Evolutionary conservation across 179 eudicot species (phyloP).

Genomic region (Spinacia oleracea): DNA sequence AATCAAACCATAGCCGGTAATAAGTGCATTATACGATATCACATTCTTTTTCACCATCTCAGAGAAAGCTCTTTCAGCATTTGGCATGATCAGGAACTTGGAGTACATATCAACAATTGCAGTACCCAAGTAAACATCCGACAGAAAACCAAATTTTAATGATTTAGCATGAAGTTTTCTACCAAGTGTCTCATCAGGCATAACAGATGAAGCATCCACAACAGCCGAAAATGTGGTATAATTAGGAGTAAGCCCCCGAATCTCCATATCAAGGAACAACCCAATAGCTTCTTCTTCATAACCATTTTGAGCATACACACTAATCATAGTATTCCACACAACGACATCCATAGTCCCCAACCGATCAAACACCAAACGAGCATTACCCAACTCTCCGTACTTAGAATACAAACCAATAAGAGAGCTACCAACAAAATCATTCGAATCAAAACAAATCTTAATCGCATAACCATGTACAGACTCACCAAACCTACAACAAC

Average conservation of each 20-base stretch:
- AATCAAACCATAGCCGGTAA: slow-evolving; percentile 42
- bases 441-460: slow-evolving; percentile 37
- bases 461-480: slow-evolving; percentile 37
- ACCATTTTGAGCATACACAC: slow-evolving; percentile 46
- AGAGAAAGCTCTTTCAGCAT: slow-evolving; percentile 40
- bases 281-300: slow-evolving; percentile 44
- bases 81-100: slow-evolving; percentile 39
- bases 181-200: slow-evolving; percentile 39
- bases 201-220: slow-evolving; percentile 37
- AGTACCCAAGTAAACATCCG: slow-evolving; percentile 43
- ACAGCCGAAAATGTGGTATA: slow-evolving; percentile 38
- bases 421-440: slow-evolving; percentile 42
- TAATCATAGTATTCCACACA: slow-evolving; percentile 59
- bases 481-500: slow-evolving; percentile 29
- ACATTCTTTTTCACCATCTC: slow-evolving; percentile 41
- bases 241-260: slow-evolving; percentile 37
- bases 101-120: slow-evolving; percentile 51
- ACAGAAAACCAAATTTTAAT: slow-evolving; percentile 33
- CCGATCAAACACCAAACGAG: slow-evolving; percentile 41
- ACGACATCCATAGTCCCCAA: slow-evolving; percentile 43
- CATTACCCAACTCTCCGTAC: slow-evolving; percentile 38
- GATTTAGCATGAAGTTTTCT: slow-evolving; percentile 37
- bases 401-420: slow-evolving; percentile 46
- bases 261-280: slow-evolving; percentile 40
- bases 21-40: slow-evolving; percentile 49